Percentiles rank a stretch among this genome's conserved stretches.
These are phyloP conservation scores for Wickerhamomyces bovis DNA, from an alignment of 805 yeast species.

Conservation along the genomic window DNA sequence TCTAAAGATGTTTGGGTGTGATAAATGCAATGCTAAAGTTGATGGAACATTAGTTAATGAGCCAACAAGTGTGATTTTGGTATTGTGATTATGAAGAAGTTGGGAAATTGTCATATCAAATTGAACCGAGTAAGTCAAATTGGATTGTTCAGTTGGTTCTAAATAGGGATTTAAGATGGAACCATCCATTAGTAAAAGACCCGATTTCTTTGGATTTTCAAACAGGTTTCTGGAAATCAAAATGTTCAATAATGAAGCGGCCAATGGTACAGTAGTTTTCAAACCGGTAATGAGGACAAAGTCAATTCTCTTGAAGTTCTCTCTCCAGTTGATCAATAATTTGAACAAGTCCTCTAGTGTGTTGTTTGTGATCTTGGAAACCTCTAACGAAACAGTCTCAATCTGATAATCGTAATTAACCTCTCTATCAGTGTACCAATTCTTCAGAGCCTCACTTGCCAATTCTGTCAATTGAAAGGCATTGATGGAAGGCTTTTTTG, in stretches of 20 bases:
- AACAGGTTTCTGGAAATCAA: conserved; percentile 29
- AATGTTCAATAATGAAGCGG: conserved; percentile 39
- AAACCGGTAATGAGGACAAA: conserved; percentile 44
- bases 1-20: conserved; percentile 52
- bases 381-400: conserved; percentile 28
- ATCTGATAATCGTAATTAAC: conserved; percentile 9
- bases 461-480: conserved; percentile 21
- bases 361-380: conserved; percentile 25
- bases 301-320: conserved; percentile 41
- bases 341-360: conserved; percentile 38
- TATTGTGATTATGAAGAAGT: conserved; percentile 25
- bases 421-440: conserved; percentile 9
- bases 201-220: conserved; percentile 21
- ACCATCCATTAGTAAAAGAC: conserved; percentile 31
- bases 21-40: conserved; percentile 46
- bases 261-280: conserved; percentile 49
- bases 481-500: conserved; percentile 15
- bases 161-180: conserved; percentile 31
- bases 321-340: conserved; percentile 44
- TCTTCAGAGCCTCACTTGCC: conserved; percentile 26
- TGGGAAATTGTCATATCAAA: conserved; percentile 5
- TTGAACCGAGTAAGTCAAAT: neutral
- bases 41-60: conserved; percentile 45
- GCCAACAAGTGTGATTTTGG: conserved; percentile 44
- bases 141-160: conserved; percentile 18